These are phyloP conservation scores for Nepenthes gracilis DNA, from an alignment of 148 eudicot species.

Conservation along the genomic window DNA sequence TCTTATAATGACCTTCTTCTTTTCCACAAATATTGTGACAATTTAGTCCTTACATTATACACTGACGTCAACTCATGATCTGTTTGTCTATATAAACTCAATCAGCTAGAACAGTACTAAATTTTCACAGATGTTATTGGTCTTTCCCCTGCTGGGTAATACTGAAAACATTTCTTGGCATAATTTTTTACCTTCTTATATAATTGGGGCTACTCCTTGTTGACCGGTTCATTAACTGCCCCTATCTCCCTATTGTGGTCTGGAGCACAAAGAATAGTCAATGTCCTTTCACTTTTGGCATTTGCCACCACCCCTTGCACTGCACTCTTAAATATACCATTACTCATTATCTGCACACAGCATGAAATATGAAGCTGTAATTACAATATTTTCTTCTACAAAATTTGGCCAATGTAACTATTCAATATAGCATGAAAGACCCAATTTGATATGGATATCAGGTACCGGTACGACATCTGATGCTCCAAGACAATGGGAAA, in stretches of 20 bases:
- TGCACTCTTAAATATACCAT: conserved; percentile 19
- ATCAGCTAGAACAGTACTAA: too few species aligned
- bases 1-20: too few species aligned
- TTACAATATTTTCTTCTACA: neutral
- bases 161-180: neutral
- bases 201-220: conserved; percentile 12
- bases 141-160: too few species aligned
- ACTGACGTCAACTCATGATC: too few species aligned
- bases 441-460: neutral
- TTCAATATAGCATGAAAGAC: neutral
- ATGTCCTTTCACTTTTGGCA: conserved; percentile 16
- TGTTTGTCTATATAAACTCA: too few species aligned
- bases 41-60: too few species aligned
- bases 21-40: too few species aligned
- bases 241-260: conserved; percentile 7
- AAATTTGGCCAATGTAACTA: neutral
- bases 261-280: conserved; percentile 11
- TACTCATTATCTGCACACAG: conserved; percentile 18
- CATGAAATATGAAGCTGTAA: too few species aligned
- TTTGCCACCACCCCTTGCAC: conserved; percentile 21
- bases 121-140: too few species aligned
- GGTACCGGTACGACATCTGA: too few species aligned
- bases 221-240: conserved; percentile 12
- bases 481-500: too few species aligned
- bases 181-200: conserved; percentile 14